Conservation (phyloP, 2,329 filamentous ascomycete genomes). For the Allantophomopsis cytisporea region DNA sequence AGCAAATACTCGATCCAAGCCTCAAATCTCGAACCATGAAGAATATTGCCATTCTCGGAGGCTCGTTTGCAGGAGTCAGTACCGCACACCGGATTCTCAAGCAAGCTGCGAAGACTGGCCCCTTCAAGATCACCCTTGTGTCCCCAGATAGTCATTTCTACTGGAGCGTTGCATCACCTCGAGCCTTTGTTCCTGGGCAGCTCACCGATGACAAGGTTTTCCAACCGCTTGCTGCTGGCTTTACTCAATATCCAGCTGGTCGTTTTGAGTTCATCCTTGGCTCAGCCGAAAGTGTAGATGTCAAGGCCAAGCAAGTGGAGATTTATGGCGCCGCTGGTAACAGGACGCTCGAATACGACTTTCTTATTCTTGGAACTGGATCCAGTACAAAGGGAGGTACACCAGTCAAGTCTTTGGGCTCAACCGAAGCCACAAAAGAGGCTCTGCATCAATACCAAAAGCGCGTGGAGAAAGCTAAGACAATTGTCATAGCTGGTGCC, state of each 20-base stretch:
- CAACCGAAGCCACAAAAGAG: slow-evolving; percentile 11
- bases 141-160: slow-evolving; percentile 28
- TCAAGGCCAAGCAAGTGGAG: slow-evolving; percentile 18
- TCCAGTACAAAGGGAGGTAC: slow-evolving; percentile 21
- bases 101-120: slow-evolving; percentile 22
- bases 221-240: slow-evolving; percentile 20
- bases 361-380: slow-evolving; percentile 18
- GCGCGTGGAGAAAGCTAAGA: slow-evolving; percentile 23
- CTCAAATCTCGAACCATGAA: slow-evolving; percentile 1
- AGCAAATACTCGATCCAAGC: neutral
- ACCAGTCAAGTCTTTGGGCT: slow-evolving; percentile 31
- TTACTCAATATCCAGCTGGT: slow-evolving; percentile 22
- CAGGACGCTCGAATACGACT: slow-evolving; percentile 26
- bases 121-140: slow-evolving; percentile 28
- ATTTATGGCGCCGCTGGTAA: slow-evolving; percentile 15
- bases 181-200: slow-evolving; percentile 27
- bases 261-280: slow-evolving; percentile 29
- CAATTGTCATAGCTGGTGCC: slow-evolving; percentile 29
- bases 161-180: slow-evolving; percentile 31
- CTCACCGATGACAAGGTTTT: slow-evolving; percentile 28
- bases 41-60: slow-evolving; percentile 36
- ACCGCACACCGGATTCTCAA: slow-evolving; percentile 37
- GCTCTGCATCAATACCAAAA: slow-evolving; percentile 12
- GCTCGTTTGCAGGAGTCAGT: slow-evolving; percentile 36
- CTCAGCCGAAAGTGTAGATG: slow-evolving; percentile 21